A percentile compares a stretch with the other conserved stretches of the same genome.
Conservation (phyloP, 257 asterid species). For the Solanum dulcamara region DNA sequence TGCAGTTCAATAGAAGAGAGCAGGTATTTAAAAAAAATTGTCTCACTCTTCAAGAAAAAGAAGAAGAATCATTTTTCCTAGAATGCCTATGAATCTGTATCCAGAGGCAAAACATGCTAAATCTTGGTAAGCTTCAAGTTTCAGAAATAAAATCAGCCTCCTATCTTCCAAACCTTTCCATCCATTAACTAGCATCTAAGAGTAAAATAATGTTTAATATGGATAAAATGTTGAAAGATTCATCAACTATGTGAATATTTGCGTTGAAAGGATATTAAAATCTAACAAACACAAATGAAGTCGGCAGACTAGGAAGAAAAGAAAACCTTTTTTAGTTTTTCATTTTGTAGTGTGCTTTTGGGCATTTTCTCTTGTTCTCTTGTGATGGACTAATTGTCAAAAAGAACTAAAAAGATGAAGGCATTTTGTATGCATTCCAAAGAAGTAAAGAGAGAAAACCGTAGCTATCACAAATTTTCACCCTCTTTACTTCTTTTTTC, state of each 20-base stretch:
- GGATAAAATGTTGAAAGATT: not conserved
- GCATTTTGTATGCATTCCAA: not conserved
- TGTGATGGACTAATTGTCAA: not conserved
- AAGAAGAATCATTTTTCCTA: not conserved
- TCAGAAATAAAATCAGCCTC: not conserved
- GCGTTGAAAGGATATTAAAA: not conserved
- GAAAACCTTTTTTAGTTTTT: not conserved
- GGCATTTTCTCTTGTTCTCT: not conserved
- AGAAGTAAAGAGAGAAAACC: not conserved
- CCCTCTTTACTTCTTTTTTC: slow-evolving; percentile 23
- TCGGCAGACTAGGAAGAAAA: not conserved
- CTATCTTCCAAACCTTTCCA: not conserved
- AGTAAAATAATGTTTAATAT: not conserved
- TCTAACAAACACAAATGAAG: not conserved
- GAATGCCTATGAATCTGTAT: not conserved
- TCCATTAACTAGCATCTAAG: not conserved
- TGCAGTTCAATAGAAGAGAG: not conserved
- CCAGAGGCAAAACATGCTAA: not conserved
- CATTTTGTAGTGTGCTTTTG: not conserved
- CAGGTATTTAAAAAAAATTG: not conserved
- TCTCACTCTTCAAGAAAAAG: not conserved
- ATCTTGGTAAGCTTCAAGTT: not conserved
- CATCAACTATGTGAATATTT: not conserved
- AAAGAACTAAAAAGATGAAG: not conserved
- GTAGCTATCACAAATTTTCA: not conserved